A percentile compares a stretch with the other conserved stretches of the same genome.
phyloP scores from a whole-genome alignment of 1,139 yeast genomes.

The Saccharomyces hybrid region DNA sequence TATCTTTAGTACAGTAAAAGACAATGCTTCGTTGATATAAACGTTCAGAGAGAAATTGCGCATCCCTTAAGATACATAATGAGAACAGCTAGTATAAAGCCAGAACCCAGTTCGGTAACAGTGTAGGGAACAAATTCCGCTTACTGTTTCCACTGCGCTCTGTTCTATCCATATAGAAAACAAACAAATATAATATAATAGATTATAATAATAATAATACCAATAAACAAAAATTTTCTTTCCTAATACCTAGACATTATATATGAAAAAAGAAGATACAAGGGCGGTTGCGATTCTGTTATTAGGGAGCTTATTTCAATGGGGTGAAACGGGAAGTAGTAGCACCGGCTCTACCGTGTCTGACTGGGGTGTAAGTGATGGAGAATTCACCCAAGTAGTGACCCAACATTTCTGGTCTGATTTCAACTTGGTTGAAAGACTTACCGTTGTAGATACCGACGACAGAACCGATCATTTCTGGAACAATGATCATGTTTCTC shows the following conservation, averaged over 20 bases:
- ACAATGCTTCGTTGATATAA: not conserved
- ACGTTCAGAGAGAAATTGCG: not conserved
- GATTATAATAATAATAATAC: constrained; percentile 4
- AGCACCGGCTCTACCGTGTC: constrained; percentile 99
- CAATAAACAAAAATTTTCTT: not conserved
- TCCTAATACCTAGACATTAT: constrained; percentile 1
- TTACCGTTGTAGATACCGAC: constrained; percentile 99
- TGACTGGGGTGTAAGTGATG: constrained; percentile 98
- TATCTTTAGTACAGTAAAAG: not conserved
- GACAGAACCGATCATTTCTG: constrained; percentile 99
- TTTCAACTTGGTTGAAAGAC: constrained; percentile 97
- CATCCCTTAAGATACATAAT: not conserved
- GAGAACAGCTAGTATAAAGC: too few species aligned
- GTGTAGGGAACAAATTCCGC: not conserved
- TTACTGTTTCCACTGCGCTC: not conserved
- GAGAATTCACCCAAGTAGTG: constrained; percentile 99
- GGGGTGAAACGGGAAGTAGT: constrained; percentile 82
- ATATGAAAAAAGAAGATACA: constrained; percentile 1
- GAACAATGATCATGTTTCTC: constrained; percentile 97
- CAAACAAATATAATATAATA: constrained; percentile 1
- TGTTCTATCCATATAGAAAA: not conserved
- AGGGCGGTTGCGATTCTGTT: not conserved
- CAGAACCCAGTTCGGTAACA: not conserved
- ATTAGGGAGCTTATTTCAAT: constrained; percentile 36
- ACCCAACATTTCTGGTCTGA: constrained; percentile 99